Evolutionary conservation across 768 basidiomycete species (phyloP), one percentile per base, ranked within the genome.

Genomic region (Calocybe indica): DNA sequence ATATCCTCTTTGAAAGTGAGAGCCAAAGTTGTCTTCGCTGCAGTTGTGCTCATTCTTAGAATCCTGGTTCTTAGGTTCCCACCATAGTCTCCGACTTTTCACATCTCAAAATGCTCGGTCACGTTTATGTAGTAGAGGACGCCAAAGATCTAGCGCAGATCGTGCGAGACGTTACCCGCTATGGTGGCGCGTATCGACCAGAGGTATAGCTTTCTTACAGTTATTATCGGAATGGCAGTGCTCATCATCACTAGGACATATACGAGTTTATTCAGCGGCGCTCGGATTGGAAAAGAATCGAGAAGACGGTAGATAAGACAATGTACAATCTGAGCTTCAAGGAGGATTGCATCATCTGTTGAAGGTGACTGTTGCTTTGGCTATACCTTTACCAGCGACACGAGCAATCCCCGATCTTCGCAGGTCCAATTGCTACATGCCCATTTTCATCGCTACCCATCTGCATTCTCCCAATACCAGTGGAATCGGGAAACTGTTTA

Each of bases 271-370:
- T 97, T 58, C 91, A 93, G 61, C 74, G 94, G 14, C 77, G 94
- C 32, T 88, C 90, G 6, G 95, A 99, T 63, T 98, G 95, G 95
- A 95, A 96, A 70, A 94, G 90, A 71, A 98, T 98, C 50, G 94
- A 98, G 64, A 95, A 92, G 67, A 84, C 80, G 28, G 96, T 98
- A 43, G 91, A 92, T 70, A 91, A 92, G 71, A 83, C 90, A 42
- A 92, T 93, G 90, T 93, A 92, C 67, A 92, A 88, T 64, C 65
- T 93, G 43, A 89, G 86, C 62, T 90, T 95, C 59, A 92, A 89
- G 59, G 93, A 96, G 62, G 93, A 96, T 60, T 96, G 93, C 71
- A 58, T 80, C 42, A 61, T 79, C 48, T 72, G 66, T 53, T 76
- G 55, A 70, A 52, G 36, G 14, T 37, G 22, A 22, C 22, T 22